A percentile compares a stretch with the other conserved stretches of the same genome.
Conservation (phyloP, 441 rosid species). For the Rhodomyrtus psidioides region DNA sequence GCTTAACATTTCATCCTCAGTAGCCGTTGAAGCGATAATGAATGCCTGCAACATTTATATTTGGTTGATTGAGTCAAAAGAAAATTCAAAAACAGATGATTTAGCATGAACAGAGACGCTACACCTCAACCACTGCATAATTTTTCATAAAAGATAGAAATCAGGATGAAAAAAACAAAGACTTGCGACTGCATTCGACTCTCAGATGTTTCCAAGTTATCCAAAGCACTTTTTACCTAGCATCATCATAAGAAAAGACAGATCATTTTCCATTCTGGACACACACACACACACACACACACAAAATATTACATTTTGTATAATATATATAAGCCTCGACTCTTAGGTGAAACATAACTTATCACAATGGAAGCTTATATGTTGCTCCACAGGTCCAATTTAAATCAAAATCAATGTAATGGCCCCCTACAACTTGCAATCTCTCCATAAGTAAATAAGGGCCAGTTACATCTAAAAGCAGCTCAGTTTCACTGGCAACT, state of each 20-base stretch:
- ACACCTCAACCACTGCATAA: background rate
- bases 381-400: background rate
- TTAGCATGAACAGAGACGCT: background rate
- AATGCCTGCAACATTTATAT: conserved; percentile 44
- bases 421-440: background rate
- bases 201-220: background rate
- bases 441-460: background rate
- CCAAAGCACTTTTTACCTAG: background rate
- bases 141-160: background rate
- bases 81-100: background rate
- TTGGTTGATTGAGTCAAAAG: background rate
- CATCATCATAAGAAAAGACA: background rate
- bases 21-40: conserved; percentile 66
- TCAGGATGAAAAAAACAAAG: background rate
- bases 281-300: no score
- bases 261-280: background rate
- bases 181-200: background rate
- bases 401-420: background rate
- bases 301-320: no score
- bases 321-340: background rate
- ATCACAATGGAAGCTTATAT: background rate
- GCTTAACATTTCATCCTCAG: conserved; percentile 62
- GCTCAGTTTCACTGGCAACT: background rate
- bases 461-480: background rate
- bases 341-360: background rate